Base-by-base conservation (phyloP, 2,329 filamentous ascomycete genomes). In the Falciphora oryzae region DNA sequence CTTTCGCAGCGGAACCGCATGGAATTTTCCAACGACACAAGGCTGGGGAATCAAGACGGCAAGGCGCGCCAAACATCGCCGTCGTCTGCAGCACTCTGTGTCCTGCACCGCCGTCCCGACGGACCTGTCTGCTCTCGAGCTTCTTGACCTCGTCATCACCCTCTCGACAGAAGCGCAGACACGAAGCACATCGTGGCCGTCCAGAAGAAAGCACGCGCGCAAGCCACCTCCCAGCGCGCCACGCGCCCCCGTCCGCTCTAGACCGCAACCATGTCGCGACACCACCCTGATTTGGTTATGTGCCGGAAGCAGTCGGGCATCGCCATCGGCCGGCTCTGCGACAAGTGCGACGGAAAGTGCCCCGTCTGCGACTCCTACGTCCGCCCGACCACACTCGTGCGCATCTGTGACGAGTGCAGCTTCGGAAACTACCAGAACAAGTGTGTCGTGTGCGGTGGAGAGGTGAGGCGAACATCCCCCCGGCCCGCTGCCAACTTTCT, bases 371-470 rank as follows among this genome's bases (percentile, higher is more conserved):
- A 99, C 77, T 96, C 92, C 67, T 99, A 99, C 85, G 95, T 99
- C 68, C 93, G 95, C 22, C 95, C 95, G 16, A 99, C 95, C 32
- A 98, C 95, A 11, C 89, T 98, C 65, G 95, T 96, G 67, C 92
- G 94, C 74, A 98, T 99, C 81, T 99, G 95, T 83, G 95, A 99
- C 82, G 95, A 99, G 81, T 99, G 95, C 84, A 93, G 91, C 76
- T 99, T 99, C 77, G 95, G 95, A 75, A 99, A 99, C 84, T 99
- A 97, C 83, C 95, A 98, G 81, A 99, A 99, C 83, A 99, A 99
- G 79, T 99, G 95, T 76, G 93, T 99, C 70, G 95, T 99, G 58
- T 99, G 95, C 79, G 95, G 95, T 76, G 95, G 95, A 71, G 95
- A 98, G 64, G 64, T 65, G 44, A 27, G 59, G 13, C 5, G n/a